phyloP scores from a whole-genome alignment of 2,329 filamentous ascomycete genomes.

The Aspergillus sp. region DNA sequence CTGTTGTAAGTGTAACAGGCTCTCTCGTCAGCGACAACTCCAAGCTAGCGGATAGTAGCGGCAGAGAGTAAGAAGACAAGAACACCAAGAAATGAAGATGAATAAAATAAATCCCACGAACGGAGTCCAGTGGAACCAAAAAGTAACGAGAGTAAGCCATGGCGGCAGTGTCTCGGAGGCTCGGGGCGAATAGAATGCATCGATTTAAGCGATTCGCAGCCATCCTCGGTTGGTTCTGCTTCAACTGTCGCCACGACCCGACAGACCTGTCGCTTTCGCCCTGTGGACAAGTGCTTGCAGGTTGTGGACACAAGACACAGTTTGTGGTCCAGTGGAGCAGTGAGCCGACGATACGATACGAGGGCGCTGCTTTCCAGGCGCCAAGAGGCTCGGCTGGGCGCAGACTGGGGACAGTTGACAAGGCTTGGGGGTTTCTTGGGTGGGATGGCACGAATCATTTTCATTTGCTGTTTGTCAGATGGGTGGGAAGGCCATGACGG shows the following conservation, averaged over 20 bases:
- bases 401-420: not conserved
- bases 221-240: not conserved
- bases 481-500: too few relatives aligned
- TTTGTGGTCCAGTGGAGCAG: not conserved
- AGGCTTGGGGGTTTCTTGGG: not conserved
- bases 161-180: not conserved
- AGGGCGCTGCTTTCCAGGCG: not conserved
- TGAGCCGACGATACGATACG: not conserved
- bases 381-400: not conserved
- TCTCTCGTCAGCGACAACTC: too few relatives aligned
- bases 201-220: not conserved
- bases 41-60: too few relatives aligned
- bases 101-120: not conserved
- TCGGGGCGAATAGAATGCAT: not conserved
- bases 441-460: not conserved
- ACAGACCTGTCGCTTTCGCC: not conserved
- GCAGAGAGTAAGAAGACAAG: not conserved
- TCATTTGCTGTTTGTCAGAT: not conserved
- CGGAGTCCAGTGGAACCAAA: not conserved
- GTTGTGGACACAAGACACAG: not conserved
- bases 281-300: not conserved
- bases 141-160: not conserved
- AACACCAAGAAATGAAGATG: not conserved
- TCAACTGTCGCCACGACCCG: not conserved
- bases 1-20: too few relatives aligned